Evolutionary conservation across 345 rosid genomes (phyloP).

Genomic region (Eucalyptus coolabah): DNA sequence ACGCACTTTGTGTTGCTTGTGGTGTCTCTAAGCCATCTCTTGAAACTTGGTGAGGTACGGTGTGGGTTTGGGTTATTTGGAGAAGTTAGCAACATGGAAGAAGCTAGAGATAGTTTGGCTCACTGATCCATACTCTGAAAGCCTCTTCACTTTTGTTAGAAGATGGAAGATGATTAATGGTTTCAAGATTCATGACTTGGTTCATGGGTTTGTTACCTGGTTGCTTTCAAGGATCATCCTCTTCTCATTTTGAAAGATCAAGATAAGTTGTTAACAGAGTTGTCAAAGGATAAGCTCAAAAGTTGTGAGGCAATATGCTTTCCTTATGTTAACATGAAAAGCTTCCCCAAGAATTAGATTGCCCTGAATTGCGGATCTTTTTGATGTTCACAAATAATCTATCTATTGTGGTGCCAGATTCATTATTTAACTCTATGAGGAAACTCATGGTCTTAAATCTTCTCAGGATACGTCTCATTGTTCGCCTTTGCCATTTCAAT

Average conservation of each 20-base stretch:
- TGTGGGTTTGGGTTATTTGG: neutral
- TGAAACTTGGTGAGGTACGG: neutral
- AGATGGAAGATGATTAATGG: neutral
- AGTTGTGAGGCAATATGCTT: neutral
- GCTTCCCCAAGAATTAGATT: neutral
- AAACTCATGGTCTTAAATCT: neutral
- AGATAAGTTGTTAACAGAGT: accelerated
- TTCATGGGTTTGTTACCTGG: neutral
- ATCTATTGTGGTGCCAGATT: accelerated
- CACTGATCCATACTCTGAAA: neutral
- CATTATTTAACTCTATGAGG: neutral
- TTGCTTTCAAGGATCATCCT: neutral
- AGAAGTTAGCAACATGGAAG: neutral
- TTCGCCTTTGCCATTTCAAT: accelerated
- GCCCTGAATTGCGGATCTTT: neutral
- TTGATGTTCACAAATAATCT: accelerated
- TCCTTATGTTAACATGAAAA: accelerated
- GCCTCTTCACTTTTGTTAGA: neutral
- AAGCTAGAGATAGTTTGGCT: neutral
- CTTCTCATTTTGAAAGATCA: neutral
- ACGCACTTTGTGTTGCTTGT: neutral
- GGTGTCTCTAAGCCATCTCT: neutral
- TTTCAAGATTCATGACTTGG: neutral
- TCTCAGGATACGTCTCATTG: neutral
- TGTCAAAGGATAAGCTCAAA: neutral